A percentile compares a stretch with the other conserved stretches of the same genome.
phyloP scores from a whole-genome alignment of 2,329 filamentous ascomycete species.

The Colletotrichum godetiae region DNA sequence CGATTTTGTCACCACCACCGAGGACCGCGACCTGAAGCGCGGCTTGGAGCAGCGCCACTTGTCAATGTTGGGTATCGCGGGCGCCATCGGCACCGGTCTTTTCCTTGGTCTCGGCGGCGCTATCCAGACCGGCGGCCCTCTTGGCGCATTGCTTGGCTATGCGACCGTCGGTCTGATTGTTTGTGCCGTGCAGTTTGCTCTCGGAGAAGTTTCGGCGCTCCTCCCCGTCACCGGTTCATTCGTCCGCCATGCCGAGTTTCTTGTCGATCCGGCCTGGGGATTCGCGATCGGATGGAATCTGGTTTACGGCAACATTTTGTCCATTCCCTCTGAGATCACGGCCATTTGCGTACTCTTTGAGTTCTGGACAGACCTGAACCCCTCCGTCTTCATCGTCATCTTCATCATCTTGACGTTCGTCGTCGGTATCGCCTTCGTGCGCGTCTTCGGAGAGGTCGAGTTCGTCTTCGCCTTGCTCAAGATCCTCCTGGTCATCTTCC shows the following conservation, averaged over 20 bases:
- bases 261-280: conserved; percentile 70
- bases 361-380: conserved; percentile 39
- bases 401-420: conserved; percentile 37
- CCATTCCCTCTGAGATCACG: conserved; percentile 47
- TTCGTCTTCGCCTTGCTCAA: conserved; percentile 68
- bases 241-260: conserved; percentile 68
- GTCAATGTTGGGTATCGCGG: conserved; percentile 72
- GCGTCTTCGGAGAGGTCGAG: conserved; percentile 65
- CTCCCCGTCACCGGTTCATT: conserved; percentile 73
- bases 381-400: conserved; percentile 39
- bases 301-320: conserved; percentile 62
- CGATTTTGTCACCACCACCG: conserved; percentile 59
- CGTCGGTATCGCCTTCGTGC: conserved; percentile 36
- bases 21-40: conserved; percentile 61
- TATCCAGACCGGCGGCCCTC: conserved; percentile 61
- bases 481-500: conserved; percentile 65
- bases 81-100: conserved; percentile 70
- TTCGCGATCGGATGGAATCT: conserved; percentile 68
- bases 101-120: conserved; percentile 69
- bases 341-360: conserved; percentile 39
- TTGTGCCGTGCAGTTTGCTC: conserved; percentile 67
- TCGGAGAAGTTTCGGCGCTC: conserved; percentile 70
- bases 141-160: conserved; percentile 63
- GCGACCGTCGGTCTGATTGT: conserved; percentile 67
- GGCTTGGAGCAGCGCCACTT: conserved; percentile 66